Evolutionary conservation across 1,284 basidiomycete species (phyloP), one percentile per base, ranked within the genome.

Genomic region (Cutaneotrichosporon spelunceum): DNA sequence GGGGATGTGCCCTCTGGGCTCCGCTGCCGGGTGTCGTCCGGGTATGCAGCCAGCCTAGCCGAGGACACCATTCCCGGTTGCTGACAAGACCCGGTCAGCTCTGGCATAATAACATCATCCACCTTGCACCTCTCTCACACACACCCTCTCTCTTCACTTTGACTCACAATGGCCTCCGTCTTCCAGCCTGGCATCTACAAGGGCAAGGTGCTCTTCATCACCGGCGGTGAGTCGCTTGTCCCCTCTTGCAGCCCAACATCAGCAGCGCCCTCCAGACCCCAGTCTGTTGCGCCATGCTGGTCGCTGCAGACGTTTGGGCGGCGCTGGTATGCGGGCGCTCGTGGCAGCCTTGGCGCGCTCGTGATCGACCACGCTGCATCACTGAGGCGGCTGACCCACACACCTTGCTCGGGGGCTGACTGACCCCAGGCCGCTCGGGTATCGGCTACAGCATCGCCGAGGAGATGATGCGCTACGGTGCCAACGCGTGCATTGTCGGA

Each of bases 201-300:
- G 33, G 92, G 90, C 70, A 96, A 94, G 77, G 93, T 97, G 14
- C 83, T 95, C 21, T 95, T 98, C 80, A 93, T 90, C 78, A 96
- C 93, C 0, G 91, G 90, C 52, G 90, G 90, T 55, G 45, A 34
- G 55, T 53, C 3, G n/a, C 19, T 3, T 36, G 10, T 52, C 49
- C 1, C 7, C 21, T 42, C 16, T 4, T 30, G 23, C 8, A 49
- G 26, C 42, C 57, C 27, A 44, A 30, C 29, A 24, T 23, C n/a
- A 23, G 24, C 44, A 2, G 44, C 44, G n/a, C 44, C 24, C 36
- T 14, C 36, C 36, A 16, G 9, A 13, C 36, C 36, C 16, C 30
- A 33, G 13, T 33, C 8, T 33, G 30, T n/a, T n/a, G n/a, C n/a
- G n/a, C n/a, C n/a, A n/a, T n/a, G n/a, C n/a, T n/a, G n/a, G n/a